Evolutionary conservation across 2,329 filamentous ascomycete genomes (phyloP).

Genomic region (Sporothrix humicola): DNA sequence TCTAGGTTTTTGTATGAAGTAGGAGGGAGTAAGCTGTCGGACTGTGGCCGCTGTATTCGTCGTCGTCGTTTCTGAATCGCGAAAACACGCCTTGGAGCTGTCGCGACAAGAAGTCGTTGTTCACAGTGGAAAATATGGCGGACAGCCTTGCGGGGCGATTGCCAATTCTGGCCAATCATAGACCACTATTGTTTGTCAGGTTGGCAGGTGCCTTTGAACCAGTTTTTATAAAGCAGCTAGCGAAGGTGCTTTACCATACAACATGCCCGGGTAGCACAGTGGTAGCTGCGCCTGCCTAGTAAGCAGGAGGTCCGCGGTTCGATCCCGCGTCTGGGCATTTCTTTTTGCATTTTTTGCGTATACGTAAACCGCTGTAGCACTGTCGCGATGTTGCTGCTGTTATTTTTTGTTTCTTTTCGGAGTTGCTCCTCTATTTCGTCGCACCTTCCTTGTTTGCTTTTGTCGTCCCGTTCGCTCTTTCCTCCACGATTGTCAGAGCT

Average conservation of each 20-base stretch:
- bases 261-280: conserved; percentile 39
- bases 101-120: conserved; percentile 25
- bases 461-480: neutral
- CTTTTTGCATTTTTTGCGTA: conserved; percentile 19
- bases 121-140: conserved; percentile 16
- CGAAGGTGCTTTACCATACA: neutral
- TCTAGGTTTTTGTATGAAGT: no score
- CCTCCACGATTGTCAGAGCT: neutral
- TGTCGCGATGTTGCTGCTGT: neutral
- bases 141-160: conserved; percentile 13
- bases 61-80: conserved; percentile 9
- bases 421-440: neutral
- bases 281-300: conserved; percentile 40
- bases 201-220: no score
- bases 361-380: neutral
- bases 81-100: conserved; percentile 19
- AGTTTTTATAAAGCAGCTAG: neutral
- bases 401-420: neutral
- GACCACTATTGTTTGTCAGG: no score
- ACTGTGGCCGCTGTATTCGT: neutral
- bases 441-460: neutral
- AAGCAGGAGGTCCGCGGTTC: conserved; percentile 40
- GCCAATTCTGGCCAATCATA: neutral
- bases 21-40: no score
- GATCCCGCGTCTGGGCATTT: conserved; percentile 39